phyloP scores from a whole-genome alignment of 305 asterid genomes.

The Petunia hybrid region DNA sequence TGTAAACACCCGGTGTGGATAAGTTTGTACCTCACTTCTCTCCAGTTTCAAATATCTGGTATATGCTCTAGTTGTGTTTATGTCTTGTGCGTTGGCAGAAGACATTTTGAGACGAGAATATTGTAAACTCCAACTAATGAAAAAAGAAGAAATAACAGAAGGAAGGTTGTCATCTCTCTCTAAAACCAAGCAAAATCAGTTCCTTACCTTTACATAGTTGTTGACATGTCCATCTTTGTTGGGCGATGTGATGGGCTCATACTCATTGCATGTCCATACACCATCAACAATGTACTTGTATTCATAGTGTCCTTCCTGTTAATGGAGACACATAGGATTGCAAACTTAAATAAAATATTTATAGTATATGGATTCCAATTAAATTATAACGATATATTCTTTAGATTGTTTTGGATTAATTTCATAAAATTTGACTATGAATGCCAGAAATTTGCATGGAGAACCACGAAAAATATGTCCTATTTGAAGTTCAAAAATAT shows the following conservation, averaged over 20 bases:
- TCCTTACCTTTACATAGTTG: conserved; percentile 71
- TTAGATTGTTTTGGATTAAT: not conserved
- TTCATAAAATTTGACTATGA: not conserved
- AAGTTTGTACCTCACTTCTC: not conserved
- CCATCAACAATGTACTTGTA: conserved; percentile 92
- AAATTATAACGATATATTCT: not conserved
- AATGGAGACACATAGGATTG: not conserved
- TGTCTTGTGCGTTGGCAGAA: not conserved
- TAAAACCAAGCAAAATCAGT: not conserved
- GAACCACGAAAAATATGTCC: not conserved
- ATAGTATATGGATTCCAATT: not conserved
- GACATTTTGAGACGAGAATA: conserved; percentile 1
- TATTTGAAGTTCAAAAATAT: not conserved
- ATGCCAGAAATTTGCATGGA: not conserved
- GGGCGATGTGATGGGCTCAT: conserved; percentile 64
- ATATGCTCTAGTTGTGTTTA: not conserved
- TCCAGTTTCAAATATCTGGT: not conserved
- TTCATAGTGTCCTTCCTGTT: conserved; percentile 92
- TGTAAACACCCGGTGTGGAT: too few relatives aligned
- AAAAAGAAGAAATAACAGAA: not conserved
- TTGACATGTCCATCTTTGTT: conserved; percentile 88
- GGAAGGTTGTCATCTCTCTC: not conserved
- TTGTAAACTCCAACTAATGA: not conserved
- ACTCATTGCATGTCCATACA: conserved; percentile 67
- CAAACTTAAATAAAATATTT: not conserved